phyloP scores from a whole-genome alignment of 495 filamentous ascomycete genomes.

The Umbilicaria muhlenbergii region DNA sequence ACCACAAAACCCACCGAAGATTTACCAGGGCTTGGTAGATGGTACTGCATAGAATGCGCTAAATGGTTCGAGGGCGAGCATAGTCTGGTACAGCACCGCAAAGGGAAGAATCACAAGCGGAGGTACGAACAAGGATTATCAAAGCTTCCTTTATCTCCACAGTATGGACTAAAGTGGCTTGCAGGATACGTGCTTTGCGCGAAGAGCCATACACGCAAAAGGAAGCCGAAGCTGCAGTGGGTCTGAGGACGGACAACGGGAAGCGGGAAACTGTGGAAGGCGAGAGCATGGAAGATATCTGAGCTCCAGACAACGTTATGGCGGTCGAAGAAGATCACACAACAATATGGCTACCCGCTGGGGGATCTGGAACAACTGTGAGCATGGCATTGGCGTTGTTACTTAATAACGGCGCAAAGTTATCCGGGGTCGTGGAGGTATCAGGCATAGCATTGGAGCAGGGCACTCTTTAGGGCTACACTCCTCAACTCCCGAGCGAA shows the following conservation, averaged over 20 bases:
- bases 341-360: too few species aligned
- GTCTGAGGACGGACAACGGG: constrained; percentile 52
- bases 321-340: too few species aligned
- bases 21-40: constrained; percentile 64
- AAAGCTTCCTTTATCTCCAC: background rate
- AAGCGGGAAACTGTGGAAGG: too few species aligned
- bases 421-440: too few species aligned
- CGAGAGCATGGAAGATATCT: too few species aligned
- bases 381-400: too few species aligned
- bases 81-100: constrained; percentile 57
- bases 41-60: constrained; percentile 85
- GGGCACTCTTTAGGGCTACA: too few species aligned
- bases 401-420: too few species aligned
- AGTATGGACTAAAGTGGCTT: background rate
- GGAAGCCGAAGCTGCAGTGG: constrained; percentile 67
- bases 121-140: constrained; percentile 33
- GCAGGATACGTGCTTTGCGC: constrained; percentile 54
- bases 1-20: constrained; percentile 69
- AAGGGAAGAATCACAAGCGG: constrained; percentile 85
- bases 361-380: too few species aligned
- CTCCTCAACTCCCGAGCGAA: too few species aligned
- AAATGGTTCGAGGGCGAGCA: constrained; percentile 89
- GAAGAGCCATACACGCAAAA: constrained; percentile 78
- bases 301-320: too few species aligned
- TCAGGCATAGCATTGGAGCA: too few species aligned